These are phyloP conservation scores for Aspergillus aculeatus DNA, from an alignment of 2,329 filamentous ascomycete genomes.

Conservation along the genomic window DNA sequence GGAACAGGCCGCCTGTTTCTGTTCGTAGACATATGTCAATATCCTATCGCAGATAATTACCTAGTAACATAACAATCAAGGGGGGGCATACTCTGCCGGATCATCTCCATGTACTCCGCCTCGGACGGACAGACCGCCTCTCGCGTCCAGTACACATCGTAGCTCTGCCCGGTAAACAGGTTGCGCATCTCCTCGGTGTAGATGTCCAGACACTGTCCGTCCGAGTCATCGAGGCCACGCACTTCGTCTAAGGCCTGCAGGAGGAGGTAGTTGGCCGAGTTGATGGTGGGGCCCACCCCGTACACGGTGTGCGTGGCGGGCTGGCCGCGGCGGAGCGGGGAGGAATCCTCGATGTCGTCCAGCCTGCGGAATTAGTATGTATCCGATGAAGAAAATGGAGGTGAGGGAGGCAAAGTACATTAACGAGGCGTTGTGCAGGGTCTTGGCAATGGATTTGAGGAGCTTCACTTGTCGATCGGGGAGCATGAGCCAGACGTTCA, in stretches of 20 bases:
- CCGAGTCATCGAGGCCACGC: conserved; percentile 29
- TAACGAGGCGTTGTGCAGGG: conserved; percentile 43
- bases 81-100: conserved; percentile 30
- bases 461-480: conserved; percentile 31
- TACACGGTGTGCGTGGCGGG: conserved; percentile 47
- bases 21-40: neutral
- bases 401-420: conserved; percentile 21
- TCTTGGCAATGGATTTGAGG: conserved; percentile 36
- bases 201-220: conserved; percentile 30
- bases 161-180: conserved; percentile 42
- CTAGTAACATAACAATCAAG: no score
- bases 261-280: conserved; percentile 47
- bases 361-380: conserved; percentile 22
- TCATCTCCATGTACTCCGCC: conserved; percentile 44
- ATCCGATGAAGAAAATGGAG: neutral
- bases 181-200: conserved; percentile 39
- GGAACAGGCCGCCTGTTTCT: conserved; percentile 43
- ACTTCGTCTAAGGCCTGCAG: conserved; percentile 39
- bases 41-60: neutral
- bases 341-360: conserved; percentile 49
- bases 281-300: conserved; percentile 47
- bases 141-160: conserved; percentile 43
- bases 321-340: conserved; percentile 41
- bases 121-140: conserved; percentile 37
- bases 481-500: conserved; percentile 40